Evolutionary conservation across 495 filamentous ascomycete species (phyloP).

Genomic region (Penicillium longicatenatum): DNA sequence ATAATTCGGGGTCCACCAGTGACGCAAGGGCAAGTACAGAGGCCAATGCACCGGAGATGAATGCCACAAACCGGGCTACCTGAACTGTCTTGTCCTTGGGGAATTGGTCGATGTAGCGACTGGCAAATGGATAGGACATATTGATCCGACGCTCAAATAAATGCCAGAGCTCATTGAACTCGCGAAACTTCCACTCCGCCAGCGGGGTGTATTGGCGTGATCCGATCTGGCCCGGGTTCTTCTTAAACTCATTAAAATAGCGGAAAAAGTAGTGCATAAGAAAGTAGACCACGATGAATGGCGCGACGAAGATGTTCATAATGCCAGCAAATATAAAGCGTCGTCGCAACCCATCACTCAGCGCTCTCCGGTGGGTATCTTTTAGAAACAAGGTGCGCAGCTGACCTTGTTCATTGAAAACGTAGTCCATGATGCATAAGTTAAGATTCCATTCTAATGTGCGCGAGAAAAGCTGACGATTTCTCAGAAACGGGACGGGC

Average conservation of each 20-base stretch:
- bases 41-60: conserved; percentile 80
- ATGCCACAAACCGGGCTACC: conserved; percentile 77
- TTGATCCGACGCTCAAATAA: conserved; percentile 85
- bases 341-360: conserved; percentile 73
- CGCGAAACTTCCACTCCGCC: conserved; percentile 96
- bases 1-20: conserved; percentile 84
- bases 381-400: conserved; percentile 81
- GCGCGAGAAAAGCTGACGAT: conserved; percentile 75
- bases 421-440: conserved; percentile 86
- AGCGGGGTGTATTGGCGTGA: conserved; percentile 88
- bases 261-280: conserved; percentile 86
- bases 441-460: conserved; percentile 88
- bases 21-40: conserved; percentile 80
- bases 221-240: conserved; percentile 80
- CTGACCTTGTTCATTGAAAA: conserved; percentile 86
- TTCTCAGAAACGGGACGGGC: conserved; percentile 79
- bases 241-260: conserved; percentile 94
- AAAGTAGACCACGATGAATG: conserved; percentile 80
- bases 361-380: conserved; percentile 71
- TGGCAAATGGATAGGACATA: conserved; percentile 93
- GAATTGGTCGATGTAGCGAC: conserved; percentile 91
- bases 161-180: conserved; percentile 96
- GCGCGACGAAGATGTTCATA: conserved; percentile 83
- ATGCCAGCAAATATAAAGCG: conserved; percentile 80
- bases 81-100: conserved; percentile 92